Percentiles rank a stretch among this genome's conserved stretches.
Conservation (phyloP, 2,329 filamentous ascomycete species). For the Colletotrichum kahawae region DNA sequence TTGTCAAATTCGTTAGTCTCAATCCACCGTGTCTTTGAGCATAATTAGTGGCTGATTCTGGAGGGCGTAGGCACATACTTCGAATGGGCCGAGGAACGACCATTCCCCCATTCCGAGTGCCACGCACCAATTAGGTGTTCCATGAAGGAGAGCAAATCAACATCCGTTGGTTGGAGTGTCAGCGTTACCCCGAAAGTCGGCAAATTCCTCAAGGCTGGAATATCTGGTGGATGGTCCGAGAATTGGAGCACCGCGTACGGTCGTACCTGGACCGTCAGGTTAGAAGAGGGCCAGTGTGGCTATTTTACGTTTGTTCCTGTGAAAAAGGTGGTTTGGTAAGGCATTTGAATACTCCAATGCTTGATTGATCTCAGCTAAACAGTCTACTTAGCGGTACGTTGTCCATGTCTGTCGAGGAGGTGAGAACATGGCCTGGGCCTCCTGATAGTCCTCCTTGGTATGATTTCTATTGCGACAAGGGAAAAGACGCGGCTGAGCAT, state of each 20-base stretch:
- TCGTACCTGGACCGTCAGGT: neutral
- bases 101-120: neutral
- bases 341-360: neutral
- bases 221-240: neutral
- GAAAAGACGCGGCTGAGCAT: neutral
- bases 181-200: neutral
- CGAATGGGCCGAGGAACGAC: neutral
- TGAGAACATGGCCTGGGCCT: too few species aligned
- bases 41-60: neutral
- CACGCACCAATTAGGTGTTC: neutral
- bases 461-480: neutral
- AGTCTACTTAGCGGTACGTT: neutral
- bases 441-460: too few species aligned
- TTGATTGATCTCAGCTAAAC: neutral
- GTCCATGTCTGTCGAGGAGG: neutral
- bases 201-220: neutral
- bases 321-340: neutral
- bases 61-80: neutral
- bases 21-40: neutral
- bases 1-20: neutral
- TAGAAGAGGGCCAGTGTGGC: neutral
- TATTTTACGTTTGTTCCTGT: neutral
- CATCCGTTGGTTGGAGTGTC: neutral
- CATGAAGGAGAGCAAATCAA: neutral
- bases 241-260: neutral